Evolutionary conservation across 139 green algal species (phyloP), one percentile per base, ranked within the genome.

Genomic region (Astrephomene gubernaculifera): DNA sequence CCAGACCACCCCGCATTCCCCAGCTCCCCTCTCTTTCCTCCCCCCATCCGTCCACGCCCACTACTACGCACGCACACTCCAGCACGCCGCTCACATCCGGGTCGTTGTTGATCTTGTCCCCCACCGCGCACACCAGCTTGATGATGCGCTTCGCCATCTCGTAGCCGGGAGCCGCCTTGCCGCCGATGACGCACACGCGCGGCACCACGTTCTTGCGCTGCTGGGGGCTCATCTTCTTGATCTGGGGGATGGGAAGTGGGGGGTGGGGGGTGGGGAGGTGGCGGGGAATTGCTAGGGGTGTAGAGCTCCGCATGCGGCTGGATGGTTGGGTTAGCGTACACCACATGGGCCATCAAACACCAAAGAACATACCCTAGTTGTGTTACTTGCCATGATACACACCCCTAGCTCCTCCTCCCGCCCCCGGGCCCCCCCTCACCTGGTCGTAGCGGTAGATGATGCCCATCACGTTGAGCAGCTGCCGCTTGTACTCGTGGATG

Each of bases 111-210:
- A 99, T 93, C 45, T 91, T 94, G 65, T 95, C 91, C 25, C 87
- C 90, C 1, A 97, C 86, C 2, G 94, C 94, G 81, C 82, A 86
- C n/a, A 94, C 88, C 36, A 99, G 94, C 85, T 95, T 93, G 76
- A 99, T 97, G 90, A 99, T 99, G 88, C 96, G 95, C 96, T 99
- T 99, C 72, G 98, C 98, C 94, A 98, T 96, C 83, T 96, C 93
- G 90, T 99, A 99, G 38, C 96, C 98, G 4, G 97, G 96, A 9
- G 97, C 96, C 17, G 95, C 96, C 92, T 98, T 98, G 87, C 96
- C 96, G 33, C 96, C 96, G 60, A 98, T 96, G 82, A 98, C 93
- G 82, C 90, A 92, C 27, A 96, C 94, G 54, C 94, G 91, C 6
- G 95, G 96, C 54, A 94, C 89, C 31, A 94, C 87, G 63, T 92